These are phyloP conservation scores for Scheffersomyces stipitis DNA, from an alignment of 805 yeast species.

Conservation along the genomic window DNA sequence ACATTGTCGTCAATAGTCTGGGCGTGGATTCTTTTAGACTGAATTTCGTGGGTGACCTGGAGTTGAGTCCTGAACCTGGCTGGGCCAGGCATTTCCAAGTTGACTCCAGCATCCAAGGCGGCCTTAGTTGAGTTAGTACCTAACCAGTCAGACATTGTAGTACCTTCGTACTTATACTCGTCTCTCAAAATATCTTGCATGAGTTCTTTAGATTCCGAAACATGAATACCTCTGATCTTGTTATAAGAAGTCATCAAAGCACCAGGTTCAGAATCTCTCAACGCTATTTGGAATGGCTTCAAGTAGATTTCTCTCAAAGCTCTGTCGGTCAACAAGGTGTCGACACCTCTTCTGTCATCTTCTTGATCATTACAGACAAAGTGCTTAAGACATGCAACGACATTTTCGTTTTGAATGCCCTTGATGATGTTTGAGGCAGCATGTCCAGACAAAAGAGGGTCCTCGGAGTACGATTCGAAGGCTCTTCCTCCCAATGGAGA, in stretches of 20 bases:
- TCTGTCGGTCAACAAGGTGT: slow-evolving; percentile 29
- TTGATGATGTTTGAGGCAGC: slow-evolving; percentile 23
- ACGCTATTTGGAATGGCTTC: slow-evolving; percentile 34
- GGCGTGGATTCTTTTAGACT: slow-evolving; percentile 23
- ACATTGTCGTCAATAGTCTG: slow-evolving; percentile 27
- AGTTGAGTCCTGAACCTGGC: slow-evolving; percentile 18
- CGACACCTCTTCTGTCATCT: slow-evolving; percentile 27
- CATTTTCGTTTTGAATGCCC: slow-evolving; percentile 27
- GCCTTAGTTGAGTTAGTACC: slow-evolving; percentile 28
- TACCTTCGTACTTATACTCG: slow-evolving; percentile 36
- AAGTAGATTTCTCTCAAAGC: slow-evolving; percentile 33
- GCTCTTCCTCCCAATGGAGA: slow-evolving; percentile 37
- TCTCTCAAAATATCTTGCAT: slow-evolving; percentile 23
- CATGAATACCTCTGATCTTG: slow-evolving; percentile 32
- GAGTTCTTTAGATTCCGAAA: slow-evolving; percentile 21
- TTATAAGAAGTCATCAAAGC: slow-evolving; percentile 34
- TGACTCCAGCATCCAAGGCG: slow-evolving; percentile 28
- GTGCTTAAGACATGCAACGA: slow-evolving; percentile 34
- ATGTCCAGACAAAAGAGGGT: slow-evolving; percentile 30
- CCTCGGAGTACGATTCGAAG: slow-evolving; percentile 34
- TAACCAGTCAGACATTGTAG: slow-evolving; percentile 35
- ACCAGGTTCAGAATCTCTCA: slow-evolving; percentile 26
- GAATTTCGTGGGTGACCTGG: slow-evolving; percentile 22
- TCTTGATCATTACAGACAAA: slow-evolving; percentile 34
- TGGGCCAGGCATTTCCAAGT: slow-evolving; percentile 38